Evolutionary conservation across 495 filamentous ascomycete genomes (phyloP).

Genomic region (Penicillium silybi): DNA sequence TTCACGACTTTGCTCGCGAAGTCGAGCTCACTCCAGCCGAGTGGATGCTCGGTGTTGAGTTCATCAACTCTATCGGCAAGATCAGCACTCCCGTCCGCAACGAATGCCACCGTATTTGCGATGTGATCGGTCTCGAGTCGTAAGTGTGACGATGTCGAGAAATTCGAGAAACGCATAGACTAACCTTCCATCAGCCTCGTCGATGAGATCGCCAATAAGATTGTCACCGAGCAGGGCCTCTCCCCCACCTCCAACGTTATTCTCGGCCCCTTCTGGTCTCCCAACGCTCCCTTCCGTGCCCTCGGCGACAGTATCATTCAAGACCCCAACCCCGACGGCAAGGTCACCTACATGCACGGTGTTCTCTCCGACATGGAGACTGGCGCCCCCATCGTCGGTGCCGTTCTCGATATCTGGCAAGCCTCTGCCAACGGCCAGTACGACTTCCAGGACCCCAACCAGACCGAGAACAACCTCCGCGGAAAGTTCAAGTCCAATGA

Average conservation of each 20-base stretch:
- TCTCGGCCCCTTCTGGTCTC: constrained; percentile 84
- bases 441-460: constrained; percentile 82
- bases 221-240: constrained; percentile 62
- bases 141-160: not conserved
- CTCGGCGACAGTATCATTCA: constrained; percentile 70
- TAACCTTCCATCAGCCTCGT: constrained; percentile 44
- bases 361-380: constrained; percentile 68
- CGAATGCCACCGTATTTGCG: constrained; percentile 74
- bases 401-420: constrained; percentile 84
- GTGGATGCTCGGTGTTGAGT: constrained; percentile 74
- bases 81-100: constrained; percentile 59
- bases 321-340: constrained; percentile 57
- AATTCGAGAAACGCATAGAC: not conserved
- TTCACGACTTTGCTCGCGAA: constrained; percentile 82
- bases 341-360: constrained; percentile 72
- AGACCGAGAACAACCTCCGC: constrained; percentile 75
- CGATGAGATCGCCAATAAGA: constrained; percentile 81
- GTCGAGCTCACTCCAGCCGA: constrained; percentile 75
- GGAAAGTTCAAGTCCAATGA: constrained; percentile 78
- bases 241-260: constrained; percentile 79
- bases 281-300: constrained; percentile 72
- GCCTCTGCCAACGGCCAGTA: constrained; percentile 80
- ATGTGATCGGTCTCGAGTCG: constrained; percentile 78
- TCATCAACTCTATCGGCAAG: constrained; percentile 50
- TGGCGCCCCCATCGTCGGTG: constrained; percentile 62